These are phyloP conservation scores for Juncus effusus DNA, from an alignment of 176 grass and related monocot species.

Conservation along the genomic window DNA sequence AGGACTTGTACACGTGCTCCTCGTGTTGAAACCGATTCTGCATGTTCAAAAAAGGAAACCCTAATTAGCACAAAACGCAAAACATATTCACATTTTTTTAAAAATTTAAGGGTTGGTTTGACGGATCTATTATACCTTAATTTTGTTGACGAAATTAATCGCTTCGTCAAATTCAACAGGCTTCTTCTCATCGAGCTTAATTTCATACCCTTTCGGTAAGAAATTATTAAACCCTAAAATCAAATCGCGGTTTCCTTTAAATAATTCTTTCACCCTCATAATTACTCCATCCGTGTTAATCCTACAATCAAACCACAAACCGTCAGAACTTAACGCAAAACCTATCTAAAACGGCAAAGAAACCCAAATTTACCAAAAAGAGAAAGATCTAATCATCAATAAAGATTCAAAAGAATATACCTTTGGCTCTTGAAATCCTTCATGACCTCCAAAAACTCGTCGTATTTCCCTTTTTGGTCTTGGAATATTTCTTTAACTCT, in stretches of 20 bases:
- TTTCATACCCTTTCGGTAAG: constrained; percentile 96
- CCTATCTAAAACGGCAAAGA: neutral
- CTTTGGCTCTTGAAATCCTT: constrained; percentile 99
- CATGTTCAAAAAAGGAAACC: constrained; percentile 20
- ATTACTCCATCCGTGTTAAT: constrained; percentile 96
- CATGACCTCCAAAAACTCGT: constrained; percentile 99
- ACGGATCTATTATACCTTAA: constrained; percentile 54
- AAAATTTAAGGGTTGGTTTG: neutral
- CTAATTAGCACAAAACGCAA: neutral
- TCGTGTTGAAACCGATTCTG: constrained; percentile 92
- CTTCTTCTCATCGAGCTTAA: constrained; percentile 97
- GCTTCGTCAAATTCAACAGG: constrained; percentile 97
- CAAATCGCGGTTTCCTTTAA: constrained; percentile 82
- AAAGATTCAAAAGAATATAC: constrained; percentile 27
- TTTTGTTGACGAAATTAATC: constrained; percentile 99
- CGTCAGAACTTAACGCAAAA: constrained; percentile 13
- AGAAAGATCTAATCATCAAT: neutral
- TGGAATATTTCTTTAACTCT: constrained; percentile 96
- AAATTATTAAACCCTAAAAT: constrained; percentile 97
- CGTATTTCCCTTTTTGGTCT: constrained; percentile 93
- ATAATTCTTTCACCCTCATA: constrained; percentile 84
- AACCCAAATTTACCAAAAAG: neutral
- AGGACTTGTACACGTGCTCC: constrained; percentile 94
- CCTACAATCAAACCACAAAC: constrained; percentile 35
- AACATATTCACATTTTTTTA: constrained; percentile 9